Conservation (phyloP, 495 filamentous ascomycete species). For the Melanomma pulvis-pyrius region DNA sequence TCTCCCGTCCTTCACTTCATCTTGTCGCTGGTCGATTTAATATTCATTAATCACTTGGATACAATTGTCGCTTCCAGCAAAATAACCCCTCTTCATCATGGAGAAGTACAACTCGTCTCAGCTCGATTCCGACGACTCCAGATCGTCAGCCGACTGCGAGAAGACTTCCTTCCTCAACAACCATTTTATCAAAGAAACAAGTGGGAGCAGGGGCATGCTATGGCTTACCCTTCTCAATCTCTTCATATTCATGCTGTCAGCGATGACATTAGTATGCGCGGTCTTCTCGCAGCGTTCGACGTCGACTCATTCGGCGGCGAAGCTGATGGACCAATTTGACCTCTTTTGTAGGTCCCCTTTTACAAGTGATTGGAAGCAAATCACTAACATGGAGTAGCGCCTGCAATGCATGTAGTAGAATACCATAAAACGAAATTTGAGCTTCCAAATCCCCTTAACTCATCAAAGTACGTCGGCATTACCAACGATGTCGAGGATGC, state of each 20-base stretch:
- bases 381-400: constrained; percentile 9
- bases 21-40: constrained; percentile 9
- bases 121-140: constrained; percentile 3
- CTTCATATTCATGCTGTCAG: constrained; percentile 18
- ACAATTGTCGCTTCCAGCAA: neutral
- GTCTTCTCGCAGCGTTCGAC: constrained; percentile 20
- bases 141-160: constrained; percentile 8
- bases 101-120: constrained; percentile 3
- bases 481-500: constrained; percentile 25
- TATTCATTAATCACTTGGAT: neutral
- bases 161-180: constrained; percentile 20
- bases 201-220: constrained; percentile 5
- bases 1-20: neutral
- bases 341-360: constrained; percentile 12
- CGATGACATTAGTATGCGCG: constrained; percentile 15
- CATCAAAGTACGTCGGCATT: constrained; percentile 27
- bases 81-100: constrained; percentile 5
- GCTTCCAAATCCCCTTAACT: constrained; percentile 21
- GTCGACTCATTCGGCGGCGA: constrained; percentile 17
- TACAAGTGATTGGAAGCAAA: neutral
- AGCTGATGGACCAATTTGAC: constrained; percentile 27
- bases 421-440: constrained; percentile 19
- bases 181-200: constrained; percentile 3
- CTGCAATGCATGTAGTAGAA: constrained; percentile 29
- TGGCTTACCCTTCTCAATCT: constrained; percentile 21